Evolutionary conservation across 495 filamentous ascomycete genomes (phyloP).

Genomic region (Penicillium salamii): DNA sequence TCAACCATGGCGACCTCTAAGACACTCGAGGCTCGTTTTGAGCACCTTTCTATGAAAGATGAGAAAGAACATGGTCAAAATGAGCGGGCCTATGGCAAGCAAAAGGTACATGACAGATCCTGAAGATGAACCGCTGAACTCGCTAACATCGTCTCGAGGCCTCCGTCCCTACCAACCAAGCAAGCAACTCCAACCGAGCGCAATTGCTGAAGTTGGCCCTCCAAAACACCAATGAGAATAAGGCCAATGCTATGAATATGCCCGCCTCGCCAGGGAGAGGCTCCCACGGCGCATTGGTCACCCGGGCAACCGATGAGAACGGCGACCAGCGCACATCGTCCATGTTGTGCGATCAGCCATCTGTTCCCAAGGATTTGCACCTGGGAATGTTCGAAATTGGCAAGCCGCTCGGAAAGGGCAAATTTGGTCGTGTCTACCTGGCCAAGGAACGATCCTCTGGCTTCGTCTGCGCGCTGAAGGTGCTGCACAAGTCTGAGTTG

Average conservation of each 20-base stretch:
- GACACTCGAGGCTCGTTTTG: slow-evolving; percentile 74
- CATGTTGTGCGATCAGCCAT: slow-evolving; percentile 57
- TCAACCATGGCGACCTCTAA: slow-evolving; percentile 54
- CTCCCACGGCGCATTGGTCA: slow-evolving; percentile 36
- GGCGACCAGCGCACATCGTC: slow-evolving; percentile 52
- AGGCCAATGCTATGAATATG: slow-evolving; percentile 46
- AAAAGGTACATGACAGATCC: no score
- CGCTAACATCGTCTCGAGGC: slow-evolving; percentile 35
- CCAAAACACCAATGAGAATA: slow-evolving; percentile 64
- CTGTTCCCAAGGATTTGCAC: slow-evolving; percentile 71
- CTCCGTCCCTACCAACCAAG: slow-evolving; percentile 49
- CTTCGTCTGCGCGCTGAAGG: slow-evolving; percentile 96
- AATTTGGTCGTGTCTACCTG: slow-evolving; percentile 95
- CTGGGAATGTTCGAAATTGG: slow-evolving; percentile 99
- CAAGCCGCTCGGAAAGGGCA: slow-evolving; percentile 91
- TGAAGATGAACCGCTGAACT: slow-evolving; percentile 6
- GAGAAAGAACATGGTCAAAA: slow-evolving; percentile 63
- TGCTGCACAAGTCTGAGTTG: slow-evolving; percentile 91
- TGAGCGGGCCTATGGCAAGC: slow-evolving; percentile 55
- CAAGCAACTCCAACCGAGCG: slow-evolving; percentile 59
- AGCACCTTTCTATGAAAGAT: slow-evolving; percentile 77
- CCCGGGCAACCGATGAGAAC: slow-evolving; percentile 55
- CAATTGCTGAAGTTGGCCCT: slow-evolving; percentile 80
- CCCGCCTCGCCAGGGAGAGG: slow-evolving; percentile 30
- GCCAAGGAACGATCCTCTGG: slow-evolving; percentile 84